Evolutionary conservation across 2,329 filamentous ascomycete genomes (phyloP), one percentile per base, ranked within the genome.

Genomic region (Pyrenophora graminea): DNA sequence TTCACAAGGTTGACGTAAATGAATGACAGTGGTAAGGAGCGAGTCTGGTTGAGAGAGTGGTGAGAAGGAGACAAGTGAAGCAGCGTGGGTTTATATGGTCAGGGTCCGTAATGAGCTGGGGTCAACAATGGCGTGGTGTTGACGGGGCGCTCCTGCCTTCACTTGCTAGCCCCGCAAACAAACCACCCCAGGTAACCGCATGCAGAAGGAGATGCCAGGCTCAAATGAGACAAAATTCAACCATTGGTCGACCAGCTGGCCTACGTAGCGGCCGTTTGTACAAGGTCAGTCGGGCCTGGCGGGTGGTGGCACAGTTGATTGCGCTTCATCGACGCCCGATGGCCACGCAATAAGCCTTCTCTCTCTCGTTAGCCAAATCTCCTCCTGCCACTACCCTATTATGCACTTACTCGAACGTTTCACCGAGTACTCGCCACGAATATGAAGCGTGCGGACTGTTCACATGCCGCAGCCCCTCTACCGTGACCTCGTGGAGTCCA

Each of bases 81-180:
- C 19, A 36, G 9, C 37, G 19, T 32, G 43, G 19, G 45, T 48
- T 50, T 60, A 58, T 60, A 58, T 58, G 51, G 36, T 37, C 17
- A 19, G 34, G 39, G 42, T 40, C 51, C 30, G 49, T 50, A 45
- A 30, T 30, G 27, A 30, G 39, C 42, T 42, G 42, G 37, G 43
- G 41, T 39, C 32, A 23, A 34, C 13, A 39, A 49, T 51, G 47
- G 49, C 51, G 49, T 53, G 47, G 41, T 59, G 49, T 50, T 48
- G 46, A 45, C 13, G 27, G 43, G 18, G 10, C 34, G 49, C 44
- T 30, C 45, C 48, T 59, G 41, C 52, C 49, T 54, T 60, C 48
- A 58, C 55, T 6, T 43, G 12, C 18, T 17, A 36, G 50, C 51
- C 39, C 56, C 45, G 36, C 53, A 45, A 52, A 46, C 54, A 59